Percentiles rank a stretch among this genome's conserved stretches.
These are phyloP conservation scores for Beta macrorhiza DNA, from an alignment of 179 eudicot genomes.

Conservation along the genomic window DNA sequence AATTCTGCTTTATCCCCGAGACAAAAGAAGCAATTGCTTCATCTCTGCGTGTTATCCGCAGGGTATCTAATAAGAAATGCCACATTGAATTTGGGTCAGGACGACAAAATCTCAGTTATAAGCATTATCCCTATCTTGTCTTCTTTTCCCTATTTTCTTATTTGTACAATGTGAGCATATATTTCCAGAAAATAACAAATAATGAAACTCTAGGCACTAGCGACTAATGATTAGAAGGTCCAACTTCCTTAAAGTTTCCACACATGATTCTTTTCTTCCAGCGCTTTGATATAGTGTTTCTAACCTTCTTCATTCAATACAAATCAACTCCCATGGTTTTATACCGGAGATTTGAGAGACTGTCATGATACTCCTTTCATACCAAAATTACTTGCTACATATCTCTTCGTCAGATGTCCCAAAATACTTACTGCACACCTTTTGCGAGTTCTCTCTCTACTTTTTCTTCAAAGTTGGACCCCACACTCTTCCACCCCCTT, in stretches of 20 bases:
- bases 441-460: too few relatives aligned
- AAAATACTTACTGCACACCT: too few relatives aligned
- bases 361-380: too few relatives aligned
- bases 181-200: background rate
- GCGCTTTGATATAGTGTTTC: background rate
- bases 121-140: background rate
- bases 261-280: background rate
- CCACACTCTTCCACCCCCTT: too few relatives aligned
- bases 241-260: background rate
- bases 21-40: constrained; percentile 92
- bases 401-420: too few relatives aligned
- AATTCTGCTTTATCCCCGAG: constrained; percentile 68
- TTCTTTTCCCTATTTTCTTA: background rate
- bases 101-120: constrained; percentile 1
- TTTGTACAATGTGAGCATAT: background rate
- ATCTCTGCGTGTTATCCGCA: constrained; percentile 87
- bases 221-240: background rate
- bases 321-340: background rate
- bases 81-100: background rate
- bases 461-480: too few relatives aligned
- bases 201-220: background rate
- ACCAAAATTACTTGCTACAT: too few relatives aligned
- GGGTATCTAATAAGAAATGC: background rate
- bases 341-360: background rate
- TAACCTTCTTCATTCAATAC: background rate